Conservation (phyloP, 306 rosid genomes). For the Crotalaria pallida region DNA sequence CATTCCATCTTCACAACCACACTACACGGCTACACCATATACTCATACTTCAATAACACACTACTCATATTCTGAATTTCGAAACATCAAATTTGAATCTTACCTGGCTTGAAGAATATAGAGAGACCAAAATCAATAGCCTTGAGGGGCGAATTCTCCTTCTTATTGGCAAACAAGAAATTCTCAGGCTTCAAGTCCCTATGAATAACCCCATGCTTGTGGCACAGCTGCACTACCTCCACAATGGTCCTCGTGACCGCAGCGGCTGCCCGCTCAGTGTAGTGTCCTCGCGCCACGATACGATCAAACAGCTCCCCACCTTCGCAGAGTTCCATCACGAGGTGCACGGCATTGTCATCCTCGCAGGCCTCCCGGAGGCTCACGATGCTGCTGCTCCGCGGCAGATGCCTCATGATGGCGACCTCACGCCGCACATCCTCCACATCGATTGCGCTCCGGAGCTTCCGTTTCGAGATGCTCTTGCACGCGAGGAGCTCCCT, state of each 20-base stretch:
- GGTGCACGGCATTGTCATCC: neutral
- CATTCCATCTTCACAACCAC: neutral
- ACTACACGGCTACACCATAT: too few species aligned
- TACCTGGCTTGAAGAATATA: neutral
- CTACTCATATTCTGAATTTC: neutral
- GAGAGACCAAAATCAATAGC: neutral
- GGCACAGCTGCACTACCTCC: neutral
- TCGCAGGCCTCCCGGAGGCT: neutral
- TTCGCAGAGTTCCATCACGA: neutral
- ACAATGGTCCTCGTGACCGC: neutral
- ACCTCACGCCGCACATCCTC: neutral
- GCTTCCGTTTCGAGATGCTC: neutral
- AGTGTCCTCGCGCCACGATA: neutral
- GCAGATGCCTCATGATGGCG: neutral
- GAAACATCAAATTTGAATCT: neutral
- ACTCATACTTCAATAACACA: too few species aligned
- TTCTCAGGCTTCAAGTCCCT: neutral
- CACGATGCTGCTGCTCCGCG: neutral
- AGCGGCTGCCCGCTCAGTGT: neutral
- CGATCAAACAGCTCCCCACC: neutral
- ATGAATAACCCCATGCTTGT: neutral
- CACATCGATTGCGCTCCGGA: neutral
- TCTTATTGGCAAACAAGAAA: neutral
- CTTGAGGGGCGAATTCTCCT: neutral
- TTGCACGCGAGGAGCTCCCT: neutral